A percentile compares a stretch with the other conserved stretches of the same genome.
Conservation (phyloP, 768 basidiomycete species). For the Neoboletus magnificus region DNA sequence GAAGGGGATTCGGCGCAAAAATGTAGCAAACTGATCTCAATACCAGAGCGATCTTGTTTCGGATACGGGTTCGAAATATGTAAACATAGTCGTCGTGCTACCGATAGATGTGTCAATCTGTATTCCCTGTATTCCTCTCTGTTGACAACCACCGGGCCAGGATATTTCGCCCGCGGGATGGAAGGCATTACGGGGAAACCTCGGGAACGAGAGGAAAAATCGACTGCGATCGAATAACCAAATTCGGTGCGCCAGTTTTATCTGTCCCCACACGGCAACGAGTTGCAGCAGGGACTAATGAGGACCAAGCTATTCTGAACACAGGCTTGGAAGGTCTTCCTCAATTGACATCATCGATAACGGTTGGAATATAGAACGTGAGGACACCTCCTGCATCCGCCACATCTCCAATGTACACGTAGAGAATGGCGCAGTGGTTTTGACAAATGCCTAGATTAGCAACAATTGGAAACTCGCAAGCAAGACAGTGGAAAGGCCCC, state of each 20-base stretch:
- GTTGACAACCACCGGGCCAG: not conserved
- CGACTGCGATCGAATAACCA: not conserved
- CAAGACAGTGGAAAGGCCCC: slow-evolving; percentile 25
- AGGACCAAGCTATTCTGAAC: not conserved
- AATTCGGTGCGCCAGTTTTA: not conserved
- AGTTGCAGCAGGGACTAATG: not conserved
- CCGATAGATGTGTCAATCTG: slow-evolving; percentile 6
- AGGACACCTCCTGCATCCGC: slow-evolving; percentile 79
- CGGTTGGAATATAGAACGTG: slow-evolving; percentile 84
- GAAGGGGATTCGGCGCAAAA: not conserved
- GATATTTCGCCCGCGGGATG: not conserved
- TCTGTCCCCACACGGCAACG: not conserved
- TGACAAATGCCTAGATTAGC: slow-evolving; percentile 65
- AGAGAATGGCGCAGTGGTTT: slow-evolving; percentile 80
- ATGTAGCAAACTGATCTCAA: not conserved
- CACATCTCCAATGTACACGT: slow-evolving; percentile 83
- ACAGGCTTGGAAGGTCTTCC: not conserved
- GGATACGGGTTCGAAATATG: slow-evolving; percentile 6
- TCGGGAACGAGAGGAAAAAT: not conserved
- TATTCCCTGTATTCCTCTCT: not conserved
- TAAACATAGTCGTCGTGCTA: slow-evolving; percentile 2
- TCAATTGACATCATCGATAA: slow-evolving; percentile 52
- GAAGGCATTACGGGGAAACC: not conserved
- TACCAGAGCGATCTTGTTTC: not conserved
- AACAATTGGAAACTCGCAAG: not conserved